A percentile compares a stretch with the other conserved stretches of the same genome.
Conservation (phyloP, 352 stramenopile species). For the Pseudoperonospora humuli region DNA sequence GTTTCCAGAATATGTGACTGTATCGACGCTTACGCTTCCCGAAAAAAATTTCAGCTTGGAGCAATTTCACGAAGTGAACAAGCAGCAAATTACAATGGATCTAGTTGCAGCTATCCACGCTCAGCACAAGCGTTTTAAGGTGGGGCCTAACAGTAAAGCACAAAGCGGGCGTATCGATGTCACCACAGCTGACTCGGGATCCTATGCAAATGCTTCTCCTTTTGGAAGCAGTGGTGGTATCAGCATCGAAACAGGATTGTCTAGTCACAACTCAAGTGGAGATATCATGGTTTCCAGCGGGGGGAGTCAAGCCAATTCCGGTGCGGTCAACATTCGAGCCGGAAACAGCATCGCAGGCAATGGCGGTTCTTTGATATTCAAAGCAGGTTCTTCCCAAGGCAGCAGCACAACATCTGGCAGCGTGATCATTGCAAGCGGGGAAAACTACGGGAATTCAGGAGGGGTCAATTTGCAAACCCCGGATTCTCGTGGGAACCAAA, state of each 20-base stretch:
- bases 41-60: conserved; percentile 87
- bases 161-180: conserved; percentile 42
- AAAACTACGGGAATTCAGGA: conserved; percentile 17
- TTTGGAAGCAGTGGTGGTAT: conserved; percentile 27
- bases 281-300: conserved; percentile 29
- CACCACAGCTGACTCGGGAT: conserved; percentile 34
- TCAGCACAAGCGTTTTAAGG: conserved; percentile 57
- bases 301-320: conserved; percentile 14
- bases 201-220: conserved; percentile 29
- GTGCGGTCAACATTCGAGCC: conserved; percentile 23
- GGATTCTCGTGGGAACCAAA: conserved; percentile 19
- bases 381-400: conserved; percentile 32
- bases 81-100: conserved; percentile 88
- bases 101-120: conserved; percentile 86
- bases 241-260: conserved; percentile 28
- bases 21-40: conserved; percentile 75
- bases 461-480: conserved; percentile 18
- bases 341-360: conserved; percentile 24
- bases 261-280: conserved; percentile 24
- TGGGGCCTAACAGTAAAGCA: conserved; percentile 37
- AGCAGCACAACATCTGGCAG: conserved; percentile 17
- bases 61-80: conserved; percentile 92
- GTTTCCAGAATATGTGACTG: conserved; percentile 90
- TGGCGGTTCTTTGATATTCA: conserved; percentile 29
- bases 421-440: conserved; percentile 25